Conservation (phyloP, 768 basidiomycete genomes). For the Rubroboletus satanas region DNA sequence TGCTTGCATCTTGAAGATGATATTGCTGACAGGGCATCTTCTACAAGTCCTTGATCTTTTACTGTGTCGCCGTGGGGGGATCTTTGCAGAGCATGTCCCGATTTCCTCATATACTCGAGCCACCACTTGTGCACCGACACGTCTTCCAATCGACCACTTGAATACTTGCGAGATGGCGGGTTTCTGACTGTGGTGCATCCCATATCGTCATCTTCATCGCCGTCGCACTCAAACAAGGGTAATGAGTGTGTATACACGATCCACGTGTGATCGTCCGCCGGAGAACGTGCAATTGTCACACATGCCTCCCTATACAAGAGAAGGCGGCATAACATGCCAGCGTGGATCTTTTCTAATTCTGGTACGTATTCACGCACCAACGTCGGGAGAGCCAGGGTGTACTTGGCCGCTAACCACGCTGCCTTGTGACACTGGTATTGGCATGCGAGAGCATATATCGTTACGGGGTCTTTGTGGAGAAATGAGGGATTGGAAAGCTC, state of each 20-base stretch:
- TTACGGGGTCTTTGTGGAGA: constrained; percentile 5
- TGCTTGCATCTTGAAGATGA: neutral
- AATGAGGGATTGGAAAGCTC: neutral
- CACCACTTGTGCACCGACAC: constrained; percentile 12
- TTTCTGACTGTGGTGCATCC: neutral
- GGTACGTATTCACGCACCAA: neutral
- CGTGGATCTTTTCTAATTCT: constrained; percentile 13
- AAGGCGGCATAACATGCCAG: constrained; percentile 1
- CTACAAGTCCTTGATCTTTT: neutral
- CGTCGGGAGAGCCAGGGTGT: constrained; percentile 6
- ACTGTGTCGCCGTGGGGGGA: neutral
- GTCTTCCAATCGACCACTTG: neutral
- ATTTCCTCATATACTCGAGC: constrained; percentile 14
- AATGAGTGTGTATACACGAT: neutral
- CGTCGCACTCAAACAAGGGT: constrained; percentile 3
- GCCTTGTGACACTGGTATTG: neutral
- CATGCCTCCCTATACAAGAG: constrained; percentile 12
- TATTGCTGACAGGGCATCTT: neutral
- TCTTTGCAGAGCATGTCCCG: constrained; percentile 1
- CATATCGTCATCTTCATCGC: neutral
- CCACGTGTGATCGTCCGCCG: constrained; percentile 10
- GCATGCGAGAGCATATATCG: constrained; percentile 13
- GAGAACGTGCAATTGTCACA: neutral
- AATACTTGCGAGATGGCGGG: constrained; percentile 5
- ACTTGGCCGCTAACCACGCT: constrained; percentile 9